These are phyloP conservation scores for Arthrobotrys musiformis DNA, from an alignment of 2,329 filamentous ascomycete species.

Conservation along the genomic window DNA sequence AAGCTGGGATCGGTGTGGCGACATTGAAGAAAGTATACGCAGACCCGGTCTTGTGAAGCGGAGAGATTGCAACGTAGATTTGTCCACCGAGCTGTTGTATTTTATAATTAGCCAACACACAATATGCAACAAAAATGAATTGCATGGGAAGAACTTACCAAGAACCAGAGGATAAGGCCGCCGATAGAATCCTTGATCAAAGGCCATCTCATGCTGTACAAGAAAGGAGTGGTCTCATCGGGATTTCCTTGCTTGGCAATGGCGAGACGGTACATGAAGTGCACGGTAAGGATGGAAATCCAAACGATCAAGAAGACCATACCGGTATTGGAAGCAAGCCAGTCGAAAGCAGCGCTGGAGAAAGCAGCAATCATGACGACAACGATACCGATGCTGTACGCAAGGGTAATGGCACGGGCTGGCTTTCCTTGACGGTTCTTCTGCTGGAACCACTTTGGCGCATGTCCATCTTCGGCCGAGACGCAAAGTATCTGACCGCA, in stretches of 20 bases:
- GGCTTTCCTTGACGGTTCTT: slow-evolving; percentile 50
- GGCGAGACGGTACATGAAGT: slow-evolving; percentile 42
- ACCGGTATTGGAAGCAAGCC: slow-evolving; percentile 50
- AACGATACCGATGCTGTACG: slow-evolving; percentile 29
- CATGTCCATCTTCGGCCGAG: slow-evolving; percentile 47
- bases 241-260: slow-evolving; percentile 40
- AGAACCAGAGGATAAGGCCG: slow-evolving; percentile 40
- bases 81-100: slow-evolving; percentile 55
- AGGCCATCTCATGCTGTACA: slow-evolving; percentile 45
- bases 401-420: slow-evolving; percentile 40
- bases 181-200: slow-evolving; percentile 45
- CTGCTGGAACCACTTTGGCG: slow-evolving; percentile 31
- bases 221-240: slow-evolving; percentile 35
- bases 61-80: slow-evolving; percentile 49
- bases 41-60: slow-evolving; percentile 28
- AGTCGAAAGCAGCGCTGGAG: slow-evolving; percentile 43
- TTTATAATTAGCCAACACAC: slow-evolving; percentile 36
- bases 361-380: slow-evolving; percentile 46
- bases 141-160: slow-evolving; percentile 32
- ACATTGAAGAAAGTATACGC: slow-evolving; percentile 53
- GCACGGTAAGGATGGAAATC: slow-evolving; percentile 41
- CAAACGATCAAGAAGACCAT: slow-evolving; percentile 55
- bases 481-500: slow-evolving; percentile 50
- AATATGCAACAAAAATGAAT: slow-evolving; percentile 12
- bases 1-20: slow-evolving; percentile 48